phyloP scores from a whole-genome alignment of 495 filamentous ascomycete species.

The Neurospora sublineolata region DNA sequence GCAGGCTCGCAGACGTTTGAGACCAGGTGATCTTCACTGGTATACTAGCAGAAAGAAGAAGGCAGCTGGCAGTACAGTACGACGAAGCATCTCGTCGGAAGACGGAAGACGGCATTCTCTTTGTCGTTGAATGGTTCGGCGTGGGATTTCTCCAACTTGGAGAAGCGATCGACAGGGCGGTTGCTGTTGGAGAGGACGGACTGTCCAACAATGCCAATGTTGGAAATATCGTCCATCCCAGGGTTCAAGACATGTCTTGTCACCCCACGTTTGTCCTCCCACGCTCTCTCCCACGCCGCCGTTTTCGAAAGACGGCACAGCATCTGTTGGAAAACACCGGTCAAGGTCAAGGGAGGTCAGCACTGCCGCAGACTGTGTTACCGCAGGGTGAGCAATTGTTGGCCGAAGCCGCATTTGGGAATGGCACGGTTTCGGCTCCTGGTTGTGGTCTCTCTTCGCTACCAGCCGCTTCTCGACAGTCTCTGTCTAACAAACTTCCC shows the following conservation, averaged over 20 bases:
- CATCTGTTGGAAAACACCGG: background rate
- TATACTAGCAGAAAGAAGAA: background rate
- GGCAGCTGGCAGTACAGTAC: background rate
- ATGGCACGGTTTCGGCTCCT: background rate
- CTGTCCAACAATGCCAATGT: background rate
- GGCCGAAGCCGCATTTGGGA: background rate
- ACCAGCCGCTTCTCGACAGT: background rate
- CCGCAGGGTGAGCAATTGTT: background rate
- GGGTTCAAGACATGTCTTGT: background rate
- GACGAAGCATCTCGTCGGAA: background rate
- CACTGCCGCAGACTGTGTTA: background rate
- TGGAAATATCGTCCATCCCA: background rate
- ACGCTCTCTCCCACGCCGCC: background rate
- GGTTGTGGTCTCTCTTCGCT: background rate
- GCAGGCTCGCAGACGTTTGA: background rate
- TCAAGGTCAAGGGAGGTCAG: background rate
- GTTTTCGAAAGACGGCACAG: background rate
- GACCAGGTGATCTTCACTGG: background rate
- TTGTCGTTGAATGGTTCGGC: background rate
- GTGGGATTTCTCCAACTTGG: background rate
- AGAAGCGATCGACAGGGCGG: background rate
- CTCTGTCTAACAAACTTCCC: background rate
- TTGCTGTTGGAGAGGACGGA: background rate
- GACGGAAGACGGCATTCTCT: background rate
- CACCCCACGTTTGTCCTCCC: background rate